These are phyloP conservation scores for Magnaporthiopsis incrustans DNA, from an alignment of 2,329 filamentous ascomycete species.

Conservation along the genomic window DNA sequence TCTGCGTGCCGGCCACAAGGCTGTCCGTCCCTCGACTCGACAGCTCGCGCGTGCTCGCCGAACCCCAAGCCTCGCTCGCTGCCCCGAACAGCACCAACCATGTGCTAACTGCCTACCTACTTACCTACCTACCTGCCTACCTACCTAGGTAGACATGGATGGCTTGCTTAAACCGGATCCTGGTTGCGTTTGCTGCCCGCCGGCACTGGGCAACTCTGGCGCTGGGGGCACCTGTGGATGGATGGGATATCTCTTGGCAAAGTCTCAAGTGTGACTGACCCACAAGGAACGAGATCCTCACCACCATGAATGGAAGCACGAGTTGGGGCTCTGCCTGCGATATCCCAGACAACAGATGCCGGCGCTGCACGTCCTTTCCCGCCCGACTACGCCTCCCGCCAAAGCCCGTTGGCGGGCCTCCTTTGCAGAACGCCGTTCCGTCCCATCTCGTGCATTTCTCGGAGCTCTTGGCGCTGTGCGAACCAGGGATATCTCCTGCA, in stretches of 20 bases:
- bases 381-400: background rate
- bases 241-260: constrained; percentile 6
- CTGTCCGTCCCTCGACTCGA: too few relatives aligned
- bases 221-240: background rate
- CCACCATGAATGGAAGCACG: background rate
- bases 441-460: background rate
- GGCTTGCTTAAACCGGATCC: too few relatives aligned
- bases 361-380: background rate
- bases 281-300: background rate
- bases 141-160: too few relatives aligned
- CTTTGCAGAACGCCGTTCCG: background rate
- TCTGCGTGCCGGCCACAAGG: too few relatives aligned
- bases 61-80: too few relatives aligned
- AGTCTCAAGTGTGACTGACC: constrained; percentile 9
- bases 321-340: background rate
- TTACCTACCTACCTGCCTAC: too few relatives aligned
- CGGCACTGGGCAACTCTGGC: too few relatives aligned
- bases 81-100: too few relatives aligned
- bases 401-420: background rate
- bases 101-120: too few relatives aligned
- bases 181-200: too few relatives aligned
- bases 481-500: too few relatives aligned
- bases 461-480: background rate
- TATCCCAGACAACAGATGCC: background rate
- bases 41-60: too few relatives aligned